Evolutionary conservation across 768 basidiomycete species (phyloP), one percentile per base, ranked within the genome.

Genomic region (Austroboletus festivus): DNA sequence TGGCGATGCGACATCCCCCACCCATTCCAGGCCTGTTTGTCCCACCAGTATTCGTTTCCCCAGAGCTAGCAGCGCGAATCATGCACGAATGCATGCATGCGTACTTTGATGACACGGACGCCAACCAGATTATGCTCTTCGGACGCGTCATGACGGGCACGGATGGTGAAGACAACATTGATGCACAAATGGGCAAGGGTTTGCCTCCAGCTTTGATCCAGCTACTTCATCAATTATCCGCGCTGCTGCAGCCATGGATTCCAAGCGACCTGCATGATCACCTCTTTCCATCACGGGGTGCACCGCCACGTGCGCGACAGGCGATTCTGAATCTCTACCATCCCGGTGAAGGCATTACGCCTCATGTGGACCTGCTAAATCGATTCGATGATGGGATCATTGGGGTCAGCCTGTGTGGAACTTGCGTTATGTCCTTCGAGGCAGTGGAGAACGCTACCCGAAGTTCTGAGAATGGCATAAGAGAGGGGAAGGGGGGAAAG

Each of bases 381-480:
- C 81, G 94, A 13, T 98, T 87, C 60, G 91, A 80, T 7, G 90
- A 95, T 61, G 93, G 90, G 1, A 94, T 98, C 44, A 73, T 97
- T 20, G 91, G 91, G 9, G 79, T 95, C 44, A 93, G 89, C 56
- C 72, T 98, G 22, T 79, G 82, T 11, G 84, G 85, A 22, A 84
- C 86, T 12, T 89, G 84, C 42, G 85, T 81, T 13, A 94, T 95
- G 91, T 75, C 75, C 21, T 92, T 94, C 57, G 71, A 75, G 47
- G 56, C 60, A 38, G 64, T 63, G 23, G 60, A 34, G 9, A 30
- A 43, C 26, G 40, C 15, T 4, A 5, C 10, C 18, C 35, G 16
- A 16, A 51, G 31, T 38, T 55, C 51, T 8, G 42, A 26, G 12
- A 48, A 31, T 12, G 42, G 34, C 24, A 39, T 28, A 3, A 38